A percentile compares a stretch with the other conserved stretches of the same genome.
Evolutionary conservation across 1,139 yeast species (phyloP).

Genomic region (Hyphopichia fennica): DNA sequence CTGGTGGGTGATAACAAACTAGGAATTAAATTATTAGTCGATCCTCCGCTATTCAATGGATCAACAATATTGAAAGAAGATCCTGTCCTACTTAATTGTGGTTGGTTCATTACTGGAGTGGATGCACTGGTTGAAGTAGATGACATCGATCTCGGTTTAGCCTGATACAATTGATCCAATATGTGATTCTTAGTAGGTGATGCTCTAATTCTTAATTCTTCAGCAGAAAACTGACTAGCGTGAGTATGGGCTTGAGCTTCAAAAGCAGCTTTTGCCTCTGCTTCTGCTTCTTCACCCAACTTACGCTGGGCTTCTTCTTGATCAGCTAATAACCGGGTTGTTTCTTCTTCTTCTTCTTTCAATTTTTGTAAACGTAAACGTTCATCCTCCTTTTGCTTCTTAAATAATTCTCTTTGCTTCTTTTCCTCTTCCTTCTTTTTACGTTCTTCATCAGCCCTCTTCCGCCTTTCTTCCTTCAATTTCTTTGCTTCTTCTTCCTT

Average conservation of each 20-base stretch:
- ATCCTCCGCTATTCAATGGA: conserved; percentile 3
- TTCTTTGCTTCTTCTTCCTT: conserved; percentile 47
- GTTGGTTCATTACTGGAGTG: conserved; percentile 11
- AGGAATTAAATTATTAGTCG: conserved; percentile 1
- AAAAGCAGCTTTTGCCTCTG: conserved; percentile 6
- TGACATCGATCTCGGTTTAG: conserved; percentile 28
- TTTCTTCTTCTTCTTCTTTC: conserved; percentile 30
- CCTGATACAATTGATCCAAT: conserved; percentile 35
- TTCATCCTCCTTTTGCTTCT: conserved; percentile 44
- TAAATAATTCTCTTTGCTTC: conserved; percentile 23
- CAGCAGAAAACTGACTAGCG: neutral
- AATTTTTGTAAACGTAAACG: conserved; percentile 13
- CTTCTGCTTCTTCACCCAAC: conserved; percentile 2
- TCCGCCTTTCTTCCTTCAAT: conserved; percentile 45
- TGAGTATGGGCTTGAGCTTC: conserved; percentile 4
- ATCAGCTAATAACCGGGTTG: conserved; percentile 20
- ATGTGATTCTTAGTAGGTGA: conserved; percentile 28
- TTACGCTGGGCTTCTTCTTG: conserved; percentile 25
- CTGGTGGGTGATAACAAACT: neutral
- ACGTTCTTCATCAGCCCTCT: conserved; percentile 44
- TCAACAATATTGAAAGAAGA: conserved; percentile 2
- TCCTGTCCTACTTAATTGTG: conserved; percentile 1
- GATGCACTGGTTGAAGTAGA: conserved; percentile 14
- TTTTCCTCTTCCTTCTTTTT: conserved; percentile 46
- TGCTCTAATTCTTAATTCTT: neutral